Percentiles rank a stretch among this genome's conserved stretches.
Evolutionary conservation across 2,329 filamentous ascomycete genomes (phyloP).

Genomic region (Septoria linicola): DNA sequence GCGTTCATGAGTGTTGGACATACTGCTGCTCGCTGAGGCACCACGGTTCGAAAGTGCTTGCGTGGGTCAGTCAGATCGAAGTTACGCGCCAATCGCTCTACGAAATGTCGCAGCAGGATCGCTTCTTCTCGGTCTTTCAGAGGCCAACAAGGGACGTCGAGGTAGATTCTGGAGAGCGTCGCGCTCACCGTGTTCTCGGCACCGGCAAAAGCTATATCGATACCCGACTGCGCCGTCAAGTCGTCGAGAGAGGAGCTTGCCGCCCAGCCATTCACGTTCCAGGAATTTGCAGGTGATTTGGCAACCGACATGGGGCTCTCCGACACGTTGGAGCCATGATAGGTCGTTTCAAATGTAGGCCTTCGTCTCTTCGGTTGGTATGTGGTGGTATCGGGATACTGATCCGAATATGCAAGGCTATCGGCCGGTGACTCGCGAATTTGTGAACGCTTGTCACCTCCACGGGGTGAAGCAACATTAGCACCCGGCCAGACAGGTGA

Average conservation of each 20-base stretch:
- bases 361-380: constrained; percentile 21
- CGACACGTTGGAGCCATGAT: constrained; percentile 19
- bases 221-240: constrained; percentile 12
- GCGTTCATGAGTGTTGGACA: constrained; percentile 57
- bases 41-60: constrained; percentile 55
- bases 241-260: constrained; percentile 18
- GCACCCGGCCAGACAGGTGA: neutral
- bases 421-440: constrained; percentile 6
- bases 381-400: neutral
- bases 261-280: constrained; percentile 28
- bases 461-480: neutral
- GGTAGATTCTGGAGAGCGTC: constrained; percentile 32
- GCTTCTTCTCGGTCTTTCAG: constrained; percentile 35
- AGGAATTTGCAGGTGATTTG: constrained; percentile 23
- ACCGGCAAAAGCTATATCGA: constrained; percentile 18
- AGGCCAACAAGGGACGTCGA: constrained; percentile 35
- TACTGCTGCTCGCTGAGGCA: constrained; percentile 53
- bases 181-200: constrained; percentile 27
- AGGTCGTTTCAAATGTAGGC: constrained; percentile 24
- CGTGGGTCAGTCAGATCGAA: constrained; percentile 38
- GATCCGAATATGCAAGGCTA: constrained; percentile 4
- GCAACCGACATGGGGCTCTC: constrained; percentile 10
- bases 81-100: constrained; percentile 33
- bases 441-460: constrained; percentile 5
- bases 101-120: constrained; percentile 35